Evolutionary conservation across 331 rosid genomes (phyloP).

Genomic region (Phaseolus coccineus): DNA sequence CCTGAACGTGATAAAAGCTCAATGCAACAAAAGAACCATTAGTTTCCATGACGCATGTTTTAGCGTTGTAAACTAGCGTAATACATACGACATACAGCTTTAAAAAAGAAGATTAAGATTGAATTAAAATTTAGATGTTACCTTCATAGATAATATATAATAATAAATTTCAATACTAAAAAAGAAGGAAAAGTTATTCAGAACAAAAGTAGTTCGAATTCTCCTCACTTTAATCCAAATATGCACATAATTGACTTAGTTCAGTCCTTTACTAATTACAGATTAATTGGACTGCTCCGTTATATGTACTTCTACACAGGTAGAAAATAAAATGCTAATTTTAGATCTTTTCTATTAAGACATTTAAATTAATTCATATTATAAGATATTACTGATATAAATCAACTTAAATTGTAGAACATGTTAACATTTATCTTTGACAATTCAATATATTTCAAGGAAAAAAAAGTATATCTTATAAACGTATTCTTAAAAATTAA

Average conservation of each 20-base stretch:
- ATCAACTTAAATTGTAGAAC: neutral
- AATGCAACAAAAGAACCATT: no score
- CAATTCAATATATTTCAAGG: neutral
- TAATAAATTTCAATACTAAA: no score
- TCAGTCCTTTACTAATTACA: neutral
- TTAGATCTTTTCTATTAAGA: neutral
- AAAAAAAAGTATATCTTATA: neutral
- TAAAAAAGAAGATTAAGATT: no score
- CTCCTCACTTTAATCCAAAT: no score
- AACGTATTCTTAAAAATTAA: neutral
- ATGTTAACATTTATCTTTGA: neutral
- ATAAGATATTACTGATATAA: neutral
- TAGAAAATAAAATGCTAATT: neutral
- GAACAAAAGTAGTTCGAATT: no score
- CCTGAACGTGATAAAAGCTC: no score
- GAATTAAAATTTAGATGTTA: no score
- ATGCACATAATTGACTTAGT: neutral
- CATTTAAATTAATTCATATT: neutral
- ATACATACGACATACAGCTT: no score
- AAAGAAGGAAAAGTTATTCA: no score
- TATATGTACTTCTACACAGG: neutral
- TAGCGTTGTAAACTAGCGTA: no score
- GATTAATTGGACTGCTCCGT: neutral
- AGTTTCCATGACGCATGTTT: no score
- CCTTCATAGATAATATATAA: no score